Conservation (phyloP, 2,329 filamentous ascomycete species). For the Neonectria sp. region DNA sequence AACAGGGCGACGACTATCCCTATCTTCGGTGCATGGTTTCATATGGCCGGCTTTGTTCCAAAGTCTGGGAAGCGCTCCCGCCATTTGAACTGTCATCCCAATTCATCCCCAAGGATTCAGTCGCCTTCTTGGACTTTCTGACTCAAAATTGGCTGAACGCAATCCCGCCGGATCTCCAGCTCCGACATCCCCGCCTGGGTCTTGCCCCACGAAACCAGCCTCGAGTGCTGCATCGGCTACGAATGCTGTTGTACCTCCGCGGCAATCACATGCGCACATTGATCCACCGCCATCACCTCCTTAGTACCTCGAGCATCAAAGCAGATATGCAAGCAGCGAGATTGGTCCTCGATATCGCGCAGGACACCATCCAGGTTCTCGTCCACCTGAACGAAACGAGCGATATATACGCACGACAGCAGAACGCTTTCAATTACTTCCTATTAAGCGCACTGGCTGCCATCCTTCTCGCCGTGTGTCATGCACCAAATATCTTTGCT, state of each 20-base stretch:
- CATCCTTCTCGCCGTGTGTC: slow-evolving; percentile 56
- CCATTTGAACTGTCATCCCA: slow-evolving; percentile 53
- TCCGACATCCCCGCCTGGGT: slow-evolving; percentile 56
- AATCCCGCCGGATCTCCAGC: slow-evolving; percentile 60
- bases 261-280: slow-evolving; percentile 62
- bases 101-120: slow-evolving; percentile 56
- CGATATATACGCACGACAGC: slow-evolving; percentile 48
- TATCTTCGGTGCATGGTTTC: slow-evolving; percentile 65
- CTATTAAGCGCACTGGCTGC: slow-evolving; percentile 48
- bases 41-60: slow-evolving; percentile 62
- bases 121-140: slow-evolving; percentile 57
- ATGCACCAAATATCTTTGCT: slow-evolving; percentile 60
- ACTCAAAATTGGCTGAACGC: slow-evolving; percentile 63
- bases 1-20: slow-evolving; percentile 51
- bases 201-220: slow-evolving; percentile 51
- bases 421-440: slow-evolving; percentile 49
- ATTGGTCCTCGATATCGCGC: slow-evolving; percentile 54
- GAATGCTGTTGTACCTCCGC: slow-evolving; percentile 60
- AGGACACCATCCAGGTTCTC: slow-evolving; percentile 47
- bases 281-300: slow-evolving; percentile 60
- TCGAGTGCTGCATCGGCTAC: slow-evolving; percentile 57
- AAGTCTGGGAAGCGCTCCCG: slow-evolving; percentile 62
- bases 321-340: slow-evolving; percentile 53
- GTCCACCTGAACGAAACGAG: slow-evolving; percentile 47
- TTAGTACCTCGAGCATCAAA: slow-evolving; percentile 55